A percentile compares a stretch with the other conserved stretches of the same genome.
Conservation (phyloP, 495 filamentous ascomycete genomes). For the Pseudevernia furfuracea region DNA sequence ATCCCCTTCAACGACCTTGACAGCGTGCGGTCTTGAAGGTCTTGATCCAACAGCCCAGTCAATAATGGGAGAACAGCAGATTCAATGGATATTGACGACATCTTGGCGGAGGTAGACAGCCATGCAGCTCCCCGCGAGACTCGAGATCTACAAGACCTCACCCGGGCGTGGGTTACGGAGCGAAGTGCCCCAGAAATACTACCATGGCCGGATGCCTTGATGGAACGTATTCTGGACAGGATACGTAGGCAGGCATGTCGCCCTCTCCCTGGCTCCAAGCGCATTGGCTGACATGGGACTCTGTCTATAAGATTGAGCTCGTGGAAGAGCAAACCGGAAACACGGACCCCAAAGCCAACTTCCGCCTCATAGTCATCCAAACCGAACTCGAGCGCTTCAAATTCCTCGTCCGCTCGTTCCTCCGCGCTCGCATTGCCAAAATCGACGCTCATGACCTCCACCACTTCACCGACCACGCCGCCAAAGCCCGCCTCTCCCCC, state of each 20-base stretch:
- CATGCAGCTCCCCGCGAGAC: slow-evolving; percentile 49
- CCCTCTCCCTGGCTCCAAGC: background rate
- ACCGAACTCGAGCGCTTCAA: slow-evolving; percentile 92
- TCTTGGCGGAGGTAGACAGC: slow-evolving; percentile 71
- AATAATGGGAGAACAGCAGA: background rate
- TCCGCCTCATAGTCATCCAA: slow-evolving; percentile 88
- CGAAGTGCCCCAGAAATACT: slow-evolving; percentile 79
- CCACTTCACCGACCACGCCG: slow-evolving; percentile 41
- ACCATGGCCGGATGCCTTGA: slow-evolving; percentile 54
- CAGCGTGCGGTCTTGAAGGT: background rate
- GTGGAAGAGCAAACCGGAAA: slow-evolving; percentile 48
- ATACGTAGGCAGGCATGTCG: slow-evolving; percentile 57
- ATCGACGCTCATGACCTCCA: slow-evolving; percentile 31
- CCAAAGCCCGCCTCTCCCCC: slow-evolving; percentile 50
- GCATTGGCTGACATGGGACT: slow-evolving; percentile 1
- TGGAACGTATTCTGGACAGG: slow-evolving; percentile 71
- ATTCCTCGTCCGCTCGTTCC: slow-evolving; percentile 76
- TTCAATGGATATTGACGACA: slow-evolving; percentile 81
- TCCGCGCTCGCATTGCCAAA: slow-evolving; percentile 81
- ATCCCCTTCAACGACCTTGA: background rate
- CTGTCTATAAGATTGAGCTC: slow-evolving; percentile 35
- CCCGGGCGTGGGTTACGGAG: slow-evolving; percentile 88
- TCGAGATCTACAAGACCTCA: slow-evolving; percentile 78
- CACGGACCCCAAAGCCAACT: slow-evolving; percentile 81
- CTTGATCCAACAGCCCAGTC: background rate